Evolutionary conservation across 1,284 basidiomycete genomes (phyloP), one percentile per base, ranked within the genome.

Genomic region (Ustilago tritici): DNA sequence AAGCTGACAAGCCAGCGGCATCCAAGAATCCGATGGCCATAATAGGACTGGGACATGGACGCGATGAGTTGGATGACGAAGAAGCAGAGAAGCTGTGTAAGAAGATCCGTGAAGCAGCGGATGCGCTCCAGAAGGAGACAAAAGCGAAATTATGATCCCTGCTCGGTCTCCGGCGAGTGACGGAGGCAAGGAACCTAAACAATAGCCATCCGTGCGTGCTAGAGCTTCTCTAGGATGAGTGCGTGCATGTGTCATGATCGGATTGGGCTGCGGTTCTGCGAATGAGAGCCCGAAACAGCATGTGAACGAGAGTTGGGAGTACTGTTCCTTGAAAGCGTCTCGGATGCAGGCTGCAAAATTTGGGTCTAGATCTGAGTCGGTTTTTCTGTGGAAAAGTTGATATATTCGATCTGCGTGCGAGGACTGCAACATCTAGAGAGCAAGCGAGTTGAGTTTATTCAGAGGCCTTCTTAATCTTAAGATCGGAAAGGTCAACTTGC

Each of bases 401-500:
- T 66, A 40, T 64, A 64, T 66, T 72, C 61, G 57, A 56, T n/a
- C 36, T 50, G 40, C 35, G 41, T n/a, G 34, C 23, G 41, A 19
- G 23, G 41, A 52, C 57, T 35, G 49, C 32, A 28, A 40, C 47
- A 47, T 61, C 54, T 52, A 68, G 34, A 15, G 15, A 32, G n/a
- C 40, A 46, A 15, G 40, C 28, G 35, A 9, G 36, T 34, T 31
- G 28, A 34, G 17, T 49, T 62, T 60, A 77, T 62, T 82, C 72
- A 55, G 65, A 67, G 46, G 65, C 67, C 41, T 61, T 71, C 75
- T 82, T 84, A 66, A 84, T 76, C 61, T 82, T 77, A 60, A 84
- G 70, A 59, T 82, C 80, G 7, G 80, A 81, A 11, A 83, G 72
- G 61, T 84, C 81, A 43, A 73, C 76, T 70, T 81, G 73, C 47